These are phyloP conservation scores for Melastoma malabathricum DNA, from an alignment of 345 rosid genomes.

Conservation along the genomic window DNA sequence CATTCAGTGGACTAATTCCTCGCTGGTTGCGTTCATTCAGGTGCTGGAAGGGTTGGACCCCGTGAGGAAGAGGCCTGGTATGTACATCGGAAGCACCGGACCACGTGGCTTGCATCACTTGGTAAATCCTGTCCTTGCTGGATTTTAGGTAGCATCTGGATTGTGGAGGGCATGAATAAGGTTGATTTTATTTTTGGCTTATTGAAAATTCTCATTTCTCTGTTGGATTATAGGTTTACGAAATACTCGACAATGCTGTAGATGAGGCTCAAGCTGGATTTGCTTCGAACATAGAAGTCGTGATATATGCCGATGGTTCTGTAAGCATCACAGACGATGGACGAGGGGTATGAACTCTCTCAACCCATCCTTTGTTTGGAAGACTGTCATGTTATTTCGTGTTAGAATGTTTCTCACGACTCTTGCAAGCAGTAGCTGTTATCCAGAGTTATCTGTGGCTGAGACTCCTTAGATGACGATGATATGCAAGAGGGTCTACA, in stretches of 20 bases:
- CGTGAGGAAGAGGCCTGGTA: constrained; percentile 95
- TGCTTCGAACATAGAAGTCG: constrained; percentile 62
- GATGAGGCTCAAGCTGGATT: constrained; percentile 99
- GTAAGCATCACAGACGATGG: constrained; percentile 88
- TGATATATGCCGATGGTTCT: constrained; percentile 62
- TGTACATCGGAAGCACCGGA: constrained; percentile 99
- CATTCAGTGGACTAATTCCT: not conserved
- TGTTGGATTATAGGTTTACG: constrained; percentile 57
- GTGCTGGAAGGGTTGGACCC: constrained; percentile 97
- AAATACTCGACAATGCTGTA: constrained; percentile 90
- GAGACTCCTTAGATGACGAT: too few relatives aligned
- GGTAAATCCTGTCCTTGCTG: constrained; percentile 27
- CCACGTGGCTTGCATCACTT: constrained; percentile 97
- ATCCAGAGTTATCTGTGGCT: too few relatives aligned
- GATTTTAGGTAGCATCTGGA: not conserved
- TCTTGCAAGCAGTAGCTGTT: too few relatives aligned
- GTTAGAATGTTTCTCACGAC: too few relatives aligned
- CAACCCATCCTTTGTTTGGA: not conserved
- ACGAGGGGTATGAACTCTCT: constrained; percentile 70
- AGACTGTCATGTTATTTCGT: too few relatives aligned
- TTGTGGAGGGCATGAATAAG: not conserved
- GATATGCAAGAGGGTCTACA: too few relatives aligned
- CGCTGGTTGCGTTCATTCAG: constrained; percentile 17
- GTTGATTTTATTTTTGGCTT: not conserved
- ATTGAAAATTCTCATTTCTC: not conserved